phyloP scores from a whole-genome alignment of 2,329 filamentous ascomycete genomes.

The Pseudogymnoascus sp. region DNA sequence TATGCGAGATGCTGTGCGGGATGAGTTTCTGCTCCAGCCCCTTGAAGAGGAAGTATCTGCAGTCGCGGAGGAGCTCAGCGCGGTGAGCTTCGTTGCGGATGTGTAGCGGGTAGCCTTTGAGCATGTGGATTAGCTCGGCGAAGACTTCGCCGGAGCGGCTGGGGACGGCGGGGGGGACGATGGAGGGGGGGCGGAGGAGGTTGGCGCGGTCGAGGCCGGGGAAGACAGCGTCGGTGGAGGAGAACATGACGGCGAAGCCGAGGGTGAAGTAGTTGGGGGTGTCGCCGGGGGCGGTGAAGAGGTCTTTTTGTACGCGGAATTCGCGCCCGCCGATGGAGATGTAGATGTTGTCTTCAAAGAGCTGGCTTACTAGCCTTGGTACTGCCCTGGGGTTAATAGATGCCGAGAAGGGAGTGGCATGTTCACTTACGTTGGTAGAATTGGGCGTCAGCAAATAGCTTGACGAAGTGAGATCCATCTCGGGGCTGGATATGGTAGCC shows the following conservation, averaged over 20 bases:
- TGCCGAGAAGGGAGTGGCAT: too few species aligned
- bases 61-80: slow-evolving; percentile 71
- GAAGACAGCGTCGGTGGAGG: slow-evolving; percentile 70
- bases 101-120: slow-evolving; percentile 75
- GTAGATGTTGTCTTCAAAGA: slow-evolving; percentile 87
- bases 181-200: slow-evolving; percentile 78
- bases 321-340: slow-evolving; percentile 80
- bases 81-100: slow-evolving; percentile 73
- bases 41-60: slow-evolving; percentile 87
- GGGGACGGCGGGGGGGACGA: slow-evolving; percentile 73
- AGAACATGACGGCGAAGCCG: slow-evolving; percentile 84
- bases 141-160: slow-evolving; percentile 80
- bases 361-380: slow-evolving; percentile 79
- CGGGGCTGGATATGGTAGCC: slow-evolving; percentile 80
- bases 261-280: slow-evolving; percentile 94
- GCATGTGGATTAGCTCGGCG: slow-evolving; percentile 69
- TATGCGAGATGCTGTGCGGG: slow-evolving; percentile 67
- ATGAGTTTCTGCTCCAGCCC: slow-evolving; percentile 84
- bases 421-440: slow-evolving; percentile 70
- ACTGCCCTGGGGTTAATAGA: slow-evolving; percentile 43
- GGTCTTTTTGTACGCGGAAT: slow-evolving; percentile 83
- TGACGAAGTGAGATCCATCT: slow-evolving; percentile 82
- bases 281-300: slow-evolving; percentile 80
- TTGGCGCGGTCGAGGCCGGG: slow-evolving; percentile 74
- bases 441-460: slow-evolving; percentile 87